Percentiles rank a stretch among this genome's conserved stretches.
phyloP scores from a whole-genome alignment of 768 basidiomycete species.

The Neoboletus brunneissimus region DNA sequence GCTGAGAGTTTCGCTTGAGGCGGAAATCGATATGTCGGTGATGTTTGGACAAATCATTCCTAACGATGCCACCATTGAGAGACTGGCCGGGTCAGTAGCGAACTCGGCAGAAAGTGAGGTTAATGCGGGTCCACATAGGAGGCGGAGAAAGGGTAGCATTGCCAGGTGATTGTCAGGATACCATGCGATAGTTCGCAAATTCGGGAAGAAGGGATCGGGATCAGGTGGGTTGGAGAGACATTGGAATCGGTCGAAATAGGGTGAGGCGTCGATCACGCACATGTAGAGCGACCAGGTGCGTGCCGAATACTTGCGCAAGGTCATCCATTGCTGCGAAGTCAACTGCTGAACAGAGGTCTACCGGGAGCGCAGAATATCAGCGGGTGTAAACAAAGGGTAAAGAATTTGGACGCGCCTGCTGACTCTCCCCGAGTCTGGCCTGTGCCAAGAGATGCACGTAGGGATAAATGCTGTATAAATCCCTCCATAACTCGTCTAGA shows the following conservation, averaged over 20 bases:
- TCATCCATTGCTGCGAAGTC: constrained; percentile 14
- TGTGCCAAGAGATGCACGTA: constrained; percentile 17
- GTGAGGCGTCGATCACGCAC: constrained; percentile 20
- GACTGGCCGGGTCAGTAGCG: constrained; percentile 14
- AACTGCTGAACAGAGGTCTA: background rate
- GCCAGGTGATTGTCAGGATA: constrained; percentile 18
- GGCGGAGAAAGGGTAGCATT: constrained; percentile 22
- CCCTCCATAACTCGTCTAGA: constrained; percentile 25
- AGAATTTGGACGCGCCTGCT: constrained; percentile 10
- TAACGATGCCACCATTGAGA: constrained; percentile 11
- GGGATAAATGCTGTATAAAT: constrained; percentile 21
- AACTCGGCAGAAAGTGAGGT: constrained; percentile 21
- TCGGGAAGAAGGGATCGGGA: constrained; percentile 20
- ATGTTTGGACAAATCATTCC: constrained; percentile 21
- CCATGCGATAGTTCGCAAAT: constrained; percentile 22
- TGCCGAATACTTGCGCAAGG: constrained; percentile 18
- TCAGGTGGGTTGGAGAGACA: constrained; percentile 17
- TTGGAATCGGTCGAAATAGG: constrained; percentile 3
- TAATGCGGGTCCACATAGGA: constrained; percentile 24
- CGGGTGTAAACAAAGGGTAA: too few species aligned
- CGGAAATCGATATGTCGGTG: constrained; percentile 16
- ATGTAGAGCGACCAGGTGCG: constrained; percentile 20
- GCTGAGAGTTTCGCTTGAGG: constrained; percentile 3
- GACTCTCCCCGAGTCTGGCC: background rate
- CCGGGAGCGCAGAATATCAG: background rate